Evolutionary conservation across 495 filamentous ascomycete genomes (phyloP), one percentile per base, ranked within the genome.

Genomic region (Jackrogersella multiformis): DNA sequence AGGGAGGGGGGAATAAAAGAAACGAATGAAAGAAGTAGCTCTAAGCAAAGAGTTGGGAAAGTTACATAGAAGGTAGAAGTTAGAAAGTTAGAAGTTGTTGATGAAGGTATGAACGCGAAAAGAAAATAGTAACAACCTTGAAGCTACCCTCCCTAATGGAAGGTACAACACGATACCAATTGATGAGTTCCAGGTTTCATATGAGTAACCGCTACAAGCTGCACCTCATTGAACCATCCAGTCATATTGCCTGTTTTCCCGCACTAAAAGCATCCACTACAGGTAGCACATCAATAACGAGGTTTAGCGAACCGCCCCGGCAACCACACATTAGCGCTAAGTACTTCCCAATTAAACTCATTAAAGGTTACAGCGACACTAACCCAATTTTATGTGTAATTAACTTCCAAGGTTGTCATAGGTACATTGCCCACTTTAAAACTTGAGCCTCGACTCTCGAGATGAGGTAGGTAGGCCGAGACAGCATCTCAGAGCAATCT

Each of bases 51-150:
- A 23, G 38, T 34, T n/a, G 13, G 24, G 32, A 21, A 35, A 42
- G 16, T 32, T 20, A n/a, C n/a, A n/a, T n/a, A 42, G 20, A 48
- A 52, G 34, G 18, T 48, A 51, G n/a, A 20, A 20, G 61, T 58
- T 24, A 24, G 24, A 53, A 32, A 34, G 26, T 30, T 30, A n/a
- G n/a, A n/a, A n/a, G n/a, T n/a, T n/a, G n/a, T n/a, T n/a, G n/a
- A n/a, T n/a, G n/a, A n/a, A n/a, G n/a, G n/a, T n/a, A 61, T 51
- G 61, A 70, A 61, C 32, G 52, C 56, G 49, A 61, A 64, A 54
- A 54, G 52, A 35, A 30, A 28, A 23, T 26, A 18, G 24, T 18
- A n/a, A 45, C 28, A n/a, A n/a, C n/a, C n/a, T n/a, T n/a, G n/a
- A n/a, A n/a, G n/a, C n/a, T n/a, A n/a, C n/a, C n/a, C n/a, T n/a